Percentiles rank a stretch among this genome's conserved stretches.
phyloP scores from a whole-genome alignment of 2,329 filamentous ascomycete species.

The Cladosporium sp. region DNA sequence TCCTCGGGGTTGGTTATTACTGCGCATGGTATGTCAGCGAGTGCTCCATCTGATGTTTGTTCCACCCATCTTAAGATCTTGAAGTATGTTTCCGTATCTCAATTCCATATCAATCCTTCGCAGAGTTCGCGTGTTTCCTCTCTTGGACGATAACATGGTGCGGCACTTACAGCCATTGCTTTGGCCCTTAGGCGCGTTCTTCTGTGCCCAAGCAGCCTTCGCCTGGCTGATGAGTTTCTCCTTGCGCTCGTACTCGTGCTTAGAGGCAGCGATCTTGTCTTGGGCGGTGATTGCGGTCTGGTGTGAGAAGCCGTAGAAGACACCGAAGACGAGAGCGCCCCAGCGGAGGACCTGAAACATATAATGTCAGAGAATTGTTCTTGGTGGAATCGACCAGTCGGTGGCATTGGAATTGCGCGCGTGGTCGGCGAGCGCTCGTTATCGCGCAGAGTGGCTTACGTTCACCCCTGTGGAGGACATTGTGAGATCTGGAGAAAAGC shows the following conservation, averaged over 20 bases:
- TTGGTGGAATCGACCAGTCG: neutral
- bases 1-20: constrained; percentile 73
- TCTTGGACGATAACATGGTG: neutral
- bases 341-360: constrained; percentile 81
- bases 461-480: constrained; percentile 26
- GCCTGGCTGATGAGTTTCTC: constrained; percentile 86
- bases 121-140: neutral
- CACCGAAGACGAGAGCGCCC: constrained; percentile 83
- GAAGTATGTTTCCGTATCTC: neutral
- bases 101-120: neutral
- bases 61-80: no score
- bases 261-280: constrained; percentile 64
- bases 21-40: constrained; percentile 32
- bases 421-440: neutral
- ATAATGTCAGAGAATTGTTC: neutral
- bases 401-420: neutral
- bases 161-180: constrained; percentile 10
- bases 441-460: constrained; percentile 16
- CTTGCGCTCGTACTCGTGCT: constrained; percentile 88
- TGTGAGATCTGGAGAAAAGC: constrained; percentile 13
- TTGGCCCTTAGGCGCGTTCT: constrained; percentile 51
- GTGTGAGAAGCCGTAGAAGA: constrained; percentile 95
- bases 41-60: no score
- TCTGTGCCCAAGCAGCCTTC: constrained; percentile 84
- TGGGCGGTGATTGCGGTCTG: constrained; percentile 73